A percentile compares a stretch with the other conserved stretches of the same genome.
These are phyloP conservation scores for Protomyces gravidus DNA, from an alignment of 1,139 yeast species.

Conservation along the genomic window DNA sequence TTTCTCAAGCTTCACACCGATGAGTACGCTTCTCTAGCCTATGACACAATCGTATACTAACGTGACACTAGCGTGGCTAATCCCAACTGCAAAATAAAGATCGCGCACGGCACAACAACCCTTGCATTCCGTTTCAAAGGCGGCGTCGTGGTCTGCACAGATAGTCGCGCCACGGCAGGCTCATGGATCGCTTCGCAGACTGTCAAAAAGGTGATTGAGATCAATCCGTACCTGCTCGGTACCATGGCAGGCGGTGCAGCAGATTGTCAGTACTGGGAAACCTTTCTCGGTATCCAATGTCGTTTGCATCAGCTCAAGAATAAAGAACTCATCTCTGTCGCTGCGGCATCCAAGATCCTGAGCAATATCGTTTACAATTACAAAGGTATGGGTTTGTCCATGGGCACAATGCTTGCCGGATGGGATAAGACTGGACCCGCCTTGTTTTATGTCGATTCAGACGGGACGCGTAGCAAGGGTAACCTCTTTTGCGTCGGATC, in stretches of 20 bases:
- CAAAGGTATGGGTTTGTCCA: conserved; percentile 96
- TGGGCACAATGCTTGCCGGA: conserved; percentile 47
- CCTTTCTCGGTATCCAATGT: conserved; percentile 97
- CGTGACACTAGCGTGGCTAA: conserved; percentile 42
- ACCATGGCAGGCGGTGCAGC: conserved; percentile 99
- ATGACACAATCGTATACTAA: conserved; percentile 9
- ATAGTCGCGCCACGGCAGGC: conserved; percentile 30
- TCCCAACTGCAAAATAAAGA: conserved; percentile 91
- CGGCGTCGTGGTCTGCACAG: conserved; percentile 58
- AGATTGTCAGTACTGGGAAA: conserved; percentile 99
- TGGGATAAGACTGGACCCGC: conserved; percentile 95
- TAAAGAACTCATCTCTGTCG: conserved; percentile 89
- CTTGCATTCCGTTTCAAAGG: conserved; percentile 93
- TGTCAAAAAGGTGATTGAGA: conserved; percentile 93
- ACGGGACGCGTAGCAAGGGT: conserved; percentile 92
- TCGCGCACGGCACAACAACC: conserved; percentile 98
- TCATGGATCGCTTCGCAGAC: conserved; percentile 77
- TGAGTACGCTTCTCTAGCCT: conserved; percentile 23
- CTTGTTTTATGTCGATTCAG: conserved; percentile 92
- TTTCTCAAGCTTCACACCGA: conserved; percentile 30
- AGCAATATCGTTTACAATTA: conserved; percentile 84
- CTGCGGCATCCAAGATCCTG: conserved; percentile 93
- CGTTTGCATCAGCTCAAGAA: conserved; percentile 90
- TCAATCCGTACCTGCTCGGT: conserved; percentile 83
- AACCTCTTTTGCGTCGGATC: conserved; percentile 97